Base-by-base conservation (phyloP, 1,139 yeast genomes). In the Saccharomyces hybrid region DNA sequence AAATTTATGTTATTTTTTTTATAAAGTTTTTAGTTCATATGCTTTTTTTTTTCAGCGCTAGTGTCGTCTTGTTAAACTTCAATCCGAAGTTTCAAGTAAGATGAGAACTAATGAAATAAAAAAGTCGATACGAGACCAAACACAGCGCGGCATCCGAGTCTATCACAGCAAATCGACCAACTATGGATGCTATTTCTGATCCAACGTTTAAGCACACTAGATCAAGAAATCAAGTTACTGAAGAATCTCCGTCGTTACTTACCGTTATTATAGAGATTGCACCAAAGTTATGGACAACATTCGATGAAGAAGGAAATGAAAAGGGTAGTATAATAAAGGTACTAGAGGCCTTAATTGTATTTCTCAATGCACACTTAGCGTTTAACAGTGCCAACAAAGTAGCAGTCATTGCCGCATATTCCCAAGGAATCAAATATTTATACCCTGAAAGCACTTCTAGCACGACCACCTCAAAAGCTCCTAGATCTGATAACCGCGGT, bases 381-480 rank as follows among this genome's bases (percentile, higher is more conserved):
- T 76, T 89, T 54, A 88, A 89, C 70, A 88, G 88, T 65, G 82
- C 90, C 41, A 93, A 93, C 69, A 82, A 82, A 65, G 96, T 91
- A 9, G 88, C 96, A 6, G 82, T 93, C 31, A 80, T 93, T 41
- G 87, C 89, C 1, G 86, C 89, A 27, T 86, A 90, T 56, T 81
- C 90, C 1, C 71, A 73, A 11, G 90, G 93, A 0, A 84, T 95
- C 0, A 75, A 76, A 61, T 82, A 87, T 62, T 68, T 93, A 23
- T 89, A 86, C 65, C 98, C 99, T 0, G 74, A 66, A 38, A 57
- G 59, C n/a, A 57, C 53, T 46, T 31, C 52, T 2, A 19, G 23
- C 23, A 19, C 23, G 4, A 19, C 23, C 4, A 51, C 51, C 13
- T 26, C 41, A 9, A 54, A 51, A 29, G 49, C 46, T 3, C 49